These are phyloP conservation scores for Nemania abortiva DNA, from an alignment of 2,329 filamentous ascomycete species.

Conservation along the genomic window DNA sequence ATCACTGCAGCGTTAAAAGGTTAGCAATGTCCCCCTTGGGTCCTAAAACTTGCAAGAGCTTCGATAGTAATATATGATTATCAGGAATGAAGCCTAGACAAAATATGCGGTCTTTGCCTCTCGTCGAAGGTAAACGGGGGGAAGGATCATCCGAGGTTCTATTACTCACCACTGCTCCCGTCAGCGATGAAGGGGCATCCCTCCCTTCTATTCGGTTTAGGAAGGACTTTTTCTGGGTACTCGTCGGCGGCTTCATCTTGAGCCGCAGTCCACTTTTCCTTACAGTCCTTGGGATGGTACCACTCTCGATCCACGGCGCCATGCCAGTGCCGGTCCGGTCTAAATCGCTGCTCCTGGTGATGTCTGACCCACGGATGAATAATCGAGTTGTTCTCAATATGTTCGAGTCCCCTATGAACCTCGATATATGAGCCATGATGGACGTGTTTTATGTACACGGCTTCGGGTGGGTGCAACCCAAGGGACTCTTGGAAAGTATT, in stretches of 20 bases:
- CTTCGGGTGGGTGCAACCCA: conserved; percentile 48
- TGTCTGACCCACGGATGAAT: conserved; percentile 47
- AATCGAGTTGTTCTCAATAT: conserved; percentile 45
- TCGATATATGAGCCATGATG: conserved; percentile 47
- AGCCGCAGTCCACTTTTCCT: not conserved
- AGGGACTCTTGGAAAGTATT: conserved; percentile 49
- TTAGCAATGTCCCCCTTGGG: conserved; percentile 42
- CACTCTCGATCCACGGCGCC: not conserved
- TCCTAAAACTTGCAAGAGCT: not conserved
- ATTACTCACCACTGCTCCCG: conserved; percentile 33
- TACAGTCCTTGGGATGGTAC: conserved; percentile 14
- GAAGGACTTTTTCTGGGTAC: not conserved
- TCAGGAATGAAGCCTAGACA: not conserved
- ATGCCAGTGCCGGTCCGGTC: not conserved
- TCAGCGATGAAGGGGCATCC: not conserved
- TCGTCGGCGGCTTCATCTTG: conserved; percentile 23
- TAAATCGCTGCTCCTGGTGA: conserved; percentile 33
- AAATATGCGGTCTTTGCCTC: not conserved
- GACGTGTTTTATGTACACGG: conserved; percentile 34
- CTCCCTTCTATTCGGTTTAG: not conserved
- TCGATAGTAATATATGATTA: not conserved
- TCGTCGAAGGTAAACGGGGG: not conserved
- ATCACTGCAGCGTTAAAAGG: conserved; percentile 53
- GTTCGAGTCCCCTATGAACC: conserved; percentile 40
- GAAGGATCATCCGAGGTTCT: not conserved